Evolutionary conservation across 179 eudicot genomes (phyloP), one percentile per base, ranked within the genome.

Genomic region (Pouteria campechiana): DNA sequence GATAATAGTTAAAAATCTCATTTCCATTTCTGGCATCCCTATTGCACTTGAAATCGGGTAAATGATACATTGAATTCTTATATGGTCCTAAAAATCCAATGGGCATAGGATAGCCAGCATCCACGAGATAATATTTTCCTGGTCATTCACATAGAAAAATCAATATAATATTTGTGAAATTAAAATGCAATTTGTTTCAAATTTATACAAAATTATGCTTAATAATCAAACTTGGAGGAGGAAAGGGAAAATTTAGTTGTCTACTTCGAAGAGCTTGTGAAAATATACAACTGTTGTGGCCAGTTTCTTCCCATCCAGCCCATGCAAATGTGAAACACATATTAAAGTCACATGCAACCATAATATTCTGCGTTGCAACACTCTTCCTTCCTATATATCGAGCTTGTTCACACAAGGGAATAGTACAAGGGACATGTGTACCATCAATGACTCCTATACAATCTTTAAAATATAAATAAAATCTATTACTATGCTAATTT

Each of bases 91-190:
- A 11, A 30, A 25, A 41, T 8, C 53, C 53, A 43, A 44, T 2
- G 2, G 33, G 16, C 24, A 50, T 43, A 9, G 41, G 47, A 10
- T 28, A 51, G 2, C 35, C 35, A 32, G 45, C 37, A 28, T 51
- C 41, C 0, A 5, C 58, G 23, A 50, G 18, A 32, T 59, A 59
- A 30, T 51, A 59, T 33, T 51, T 59, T 5, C 48, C 63, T 58
- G 19, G 13, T 19, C 3, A 4, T n/a, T 18, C 23, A 27, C n/a
- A 39, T 6, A 17, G 6, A 39, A 3, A 17, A 39, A 18, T 7
- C 10, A 5, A 39, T 7, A 7, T 1, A 19, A 19, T 3, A n/a
- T n/a, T n/a, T n/a, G n/a, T n/a, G n/a, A n/a, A n/a, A n/a, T n/a
- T n/a, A n/a, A n/a, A n/a, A n/a, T 1, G n/a, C 9, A 9, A 18